These are phyloP conservation scores for Nakazawaea peltata DNA, from an alignment of 805 yeast genomes.

Conservation along the genomic window DNA sequence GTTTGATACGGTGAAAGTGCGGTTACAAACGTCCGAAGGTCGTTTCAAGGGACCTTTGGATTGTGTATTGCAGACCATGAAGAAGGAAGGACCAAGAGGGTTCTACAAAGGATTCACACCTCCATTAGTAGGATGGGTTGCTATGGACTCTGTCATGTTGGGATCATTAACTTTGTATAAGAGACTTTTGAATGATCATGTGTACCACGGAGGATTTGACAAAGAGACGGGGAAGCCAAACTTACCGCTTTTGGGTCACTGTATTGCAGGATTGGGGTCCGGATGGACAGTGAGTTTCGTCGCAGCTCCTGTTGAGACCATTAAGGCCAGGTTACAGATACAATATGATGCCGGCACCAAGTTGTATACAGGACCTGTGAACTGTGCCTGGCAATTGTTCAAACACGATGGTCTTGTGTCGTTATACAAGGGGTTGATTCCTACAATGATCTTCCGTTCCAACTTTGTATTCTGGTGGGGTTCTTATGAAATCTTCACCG, in stretches of 20 bases:
- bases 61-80: conserved; percentile 64
- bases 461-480: conserved; percentile 95
- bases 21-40: conserved; percentile 71
- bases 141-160: conserved; percentile 87
- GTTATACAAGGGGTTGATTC: conserved; percentile 70
- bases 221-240: conserved; percentile 28
- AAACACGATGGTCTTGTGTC: conserved; percentile 62
- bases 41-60: conserved; percentile 77
- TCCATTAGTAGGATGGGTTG: conserved; percentile 87
- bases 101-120: conserved; percentile 90
- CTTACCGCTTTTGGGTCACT: conserved; percentile 68
- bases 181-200: conserved; percentile 51
- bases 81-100: conserved; percentile 71
- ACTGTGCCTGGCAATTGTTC: conserved; percentile 56
- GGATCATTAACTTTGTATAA: conserved; percentile 80
- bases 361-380: conserved; percentile 70
- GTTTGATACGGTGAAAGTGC: conserved; percentile 82
- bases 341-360: conserved; percentile 75
- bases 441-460: conserved; percentile 83
- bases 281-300: conserved; percentile 91
- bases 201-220: conserved; percentile 40
- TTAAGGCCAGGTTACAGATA: conserved; percentile 83
- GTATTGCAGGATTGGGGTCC: conserved; percentile 71
- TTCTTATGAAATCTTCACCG: conserved; percentile 72
- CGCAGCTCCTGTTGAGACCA: conserved; percentile 92